Evolutionary conservation across 2,329 filamentous ascomycete genomes (phyloP).

Genomic region (Botrytis porri): DNA sequence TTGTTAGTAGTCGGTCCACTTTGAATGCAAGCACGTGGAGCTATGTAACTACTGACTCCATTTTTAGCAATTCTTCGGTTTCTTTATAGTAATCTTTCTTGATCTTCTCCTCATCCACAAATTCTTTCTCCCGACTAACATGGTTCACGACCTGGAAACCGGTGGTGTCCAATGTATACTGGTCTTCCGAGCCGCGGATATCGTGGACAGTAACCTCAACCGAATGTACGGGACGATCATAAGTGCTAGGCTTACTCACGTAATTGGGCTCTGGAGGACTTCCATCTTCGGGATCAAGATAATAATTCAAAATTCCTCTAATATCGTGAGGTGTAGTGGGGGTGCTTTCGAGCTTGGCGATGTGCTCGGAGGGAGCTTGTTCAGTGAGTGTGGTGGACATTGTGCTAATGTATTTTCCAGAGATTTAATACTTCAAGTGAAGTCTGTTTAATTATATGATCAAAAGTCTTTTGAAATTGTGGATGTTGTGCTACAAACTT

Average conservation of each 20-base stretch:
- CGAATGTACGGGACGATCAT: not conserved
- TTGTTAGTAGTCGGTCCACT: slow-evolving; percentile 8
- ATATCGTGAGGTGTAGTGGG: slow-evolving; percentile 22
- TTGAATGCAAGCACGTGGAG: not conserved
- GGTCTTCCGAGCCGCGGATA: slow-evolving; percentile 44
- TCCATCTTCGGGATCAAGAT: slow-evolving; percentile 26
- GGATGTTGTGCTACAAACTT: not conserved
- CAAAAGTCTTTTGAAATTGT: not conserved
- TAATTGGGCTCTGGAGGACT: slow-evolving; percentile 25
- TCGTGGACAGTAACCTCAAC: slow-evolving; percentile 40
- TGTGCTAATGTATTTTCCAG: not conserved
- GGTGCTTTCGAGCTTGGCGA: not conserved
- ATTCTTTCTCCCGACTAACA: slow-evolving; percentile 39
- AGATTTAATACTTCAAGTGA: not conserved
- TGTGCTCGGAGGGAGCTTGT: slow-evolving; percentile 1
- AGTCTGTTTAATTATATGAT: not conserved
- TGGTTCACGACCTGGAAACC: slow-evolving; percentile 42
- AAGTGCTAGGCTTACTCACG: slow-evolving; percentile 17
- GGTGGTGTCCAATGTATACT: slow-evolving; percentile 43
- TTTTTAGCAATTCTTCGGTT: slow-evolving; percentile 39
- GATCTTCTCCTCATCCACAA: slow-evolving; percentile 40
- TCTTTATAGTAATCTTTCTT: slow-evolving; percentile 40
- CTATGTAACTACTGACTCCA: slow-evolving; percentile 28
- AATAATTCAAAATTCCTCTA: slow-evolving; percentile 24
- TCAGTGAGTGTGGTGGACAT: slow-evolving; percentile 18